Conservation (phyloP, 2,329 filamentous ascomycete species). For the Periconia sp. region DNA sequence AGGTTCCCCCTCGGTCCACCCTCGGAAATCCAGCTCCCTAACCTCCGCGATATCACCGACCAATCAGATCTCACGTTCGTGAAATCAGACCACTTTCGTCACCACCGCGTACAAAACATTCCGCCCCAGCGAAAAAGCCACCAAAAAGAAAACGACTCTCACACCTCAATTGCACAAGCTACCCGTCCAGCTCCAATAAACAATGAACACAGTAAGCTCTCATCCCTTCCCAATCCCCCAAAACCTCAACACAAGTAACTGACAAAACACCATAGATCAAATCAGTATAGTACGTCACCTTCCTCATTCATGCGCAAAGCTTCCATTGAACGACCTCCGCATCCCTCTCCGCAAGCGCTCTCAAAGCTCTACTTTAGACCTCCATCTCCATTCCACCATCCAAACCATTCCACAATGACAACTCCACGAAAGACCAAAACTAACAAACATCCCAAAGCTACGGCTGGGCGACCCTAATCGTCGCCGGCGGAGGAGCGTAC, state of each 20-base stretch:
- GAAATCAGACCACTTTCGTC: constrained; percentile 36
- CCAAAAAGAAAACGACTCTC: constrained; percentile 3
- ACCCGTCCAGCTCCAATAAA: constrained; percentile 18
- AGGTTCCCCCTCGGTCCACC: not conserved
- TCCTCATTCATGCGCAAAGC: not conserved
- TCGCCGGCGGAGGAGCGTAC: constrained; percentile 85
- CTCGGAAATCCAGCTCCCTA: not conserved
- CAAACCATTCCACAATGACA: not conserved
- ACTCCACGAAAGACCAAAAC: not conserved
- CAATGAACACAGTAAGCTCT: constrained; percentile 58
- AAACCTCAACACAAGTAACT: constrained; percentile 4
- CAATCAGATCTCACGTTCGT: constrained; percentile 11
- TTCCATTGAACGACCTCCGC: not conserved
- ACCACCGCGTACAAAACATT: constrained; percentile 8
- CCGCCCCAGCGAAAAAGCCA: not conserved
- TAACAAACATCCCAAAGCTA: constrained; percentile 59
- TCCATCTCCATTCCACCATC: not conserved
- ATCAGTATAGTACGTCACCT: constrained; percentile 59
- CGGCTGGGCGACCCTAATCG: constrained; percentile 87
- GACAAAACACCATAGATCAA: constrained; percentile 49
- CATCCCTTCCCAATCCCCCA: not conserved
- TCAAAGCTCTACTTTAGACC: not conserved
- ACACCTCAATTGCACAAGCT: constrained; percentile 5
- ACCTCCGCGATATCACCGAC: constrained; percentile 14
- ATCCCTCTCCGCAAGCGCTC: not conserved